Percentiles rank a stretch among this genome's conserved stretches.
These are phyloP conservation scores for Calophaca sinica DNA, from an alignment of 306 rosid genomes.

Conservation along the genomic window DNA sequence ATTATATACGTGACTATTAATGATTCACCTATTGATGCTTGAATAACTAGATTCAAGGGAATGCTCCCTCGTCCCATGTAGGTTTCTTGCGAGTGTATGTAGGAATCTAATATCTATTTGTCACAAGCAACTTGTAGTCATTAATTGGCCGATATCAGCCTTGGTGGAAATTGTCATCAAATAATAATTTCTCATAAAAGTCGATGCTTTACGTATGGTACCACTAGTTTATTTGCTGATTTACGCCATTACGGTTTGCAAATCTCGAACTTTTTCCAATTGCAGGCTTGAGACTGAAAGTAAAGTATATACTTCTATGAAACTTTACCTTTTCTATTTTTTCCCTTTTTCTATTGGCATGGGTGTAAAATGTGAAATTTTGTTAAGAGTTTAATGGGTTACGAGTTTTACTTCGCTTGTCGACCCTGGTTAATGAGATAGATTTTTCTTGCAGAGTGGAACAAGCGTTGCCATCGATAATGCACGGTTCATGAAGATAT, in stretches of 20 bases:
- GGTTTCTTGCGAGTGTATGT: not conserved
- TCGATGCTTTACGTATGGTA: slow-evolving; percentile 9
- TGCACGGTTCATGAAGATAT: slow-evolving; percentile 81
- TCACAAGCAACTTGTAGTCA: slow-evolving; percentile 8
- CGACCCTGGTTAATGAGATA: slow-evolving; percentile 20
- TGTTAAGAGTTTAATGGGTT: slow-evolving; percentile 2
- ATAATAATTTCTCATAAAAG: slow-evolving; percentile 18
- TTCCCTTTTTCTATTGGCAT: slow-evolving; percentile 11
- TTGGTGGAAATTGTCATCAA: slow-evolving; percentile 19
- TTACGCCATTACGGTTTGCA: slow-evolving; percentile 35
- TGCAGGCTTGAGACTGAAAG: slow-evolving; percentile 21
- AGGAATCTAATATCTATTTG: slow-evolving; percentile 4
- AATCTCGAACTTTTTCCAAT: slow-evolving; percentile 8
- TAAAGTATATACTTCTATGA: slow-evolving; percentile 6
- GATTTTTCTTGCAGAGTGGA: slow-evolving; percentile 60
- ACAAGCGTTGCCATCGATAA: slow-evolving; percentile 43
- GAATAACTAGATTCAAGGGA: slow-evolving; percentile 25
- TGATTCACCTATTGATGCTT: slow-evolving; percentile 38
- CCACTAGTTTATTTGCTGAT: not conserved
- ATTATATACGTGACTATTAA: slow-evolving; percentile 1
- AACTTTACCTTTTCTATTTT: slow-evolving; percentile 14
- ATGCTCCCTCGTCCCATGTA: too few species aligned
- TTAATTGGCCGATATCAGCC: slow-evolving; percentile 10
- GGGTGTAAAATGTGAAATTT: slow-evolving; percentile 23
- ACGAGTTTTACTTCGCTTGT: slow-evolving; percentile 35